These are phyloP conservation scores for Agaricus blazei DNA, from an alignment of 768 basidiomycete genomes.

Conservation along the genomic window DNA sequence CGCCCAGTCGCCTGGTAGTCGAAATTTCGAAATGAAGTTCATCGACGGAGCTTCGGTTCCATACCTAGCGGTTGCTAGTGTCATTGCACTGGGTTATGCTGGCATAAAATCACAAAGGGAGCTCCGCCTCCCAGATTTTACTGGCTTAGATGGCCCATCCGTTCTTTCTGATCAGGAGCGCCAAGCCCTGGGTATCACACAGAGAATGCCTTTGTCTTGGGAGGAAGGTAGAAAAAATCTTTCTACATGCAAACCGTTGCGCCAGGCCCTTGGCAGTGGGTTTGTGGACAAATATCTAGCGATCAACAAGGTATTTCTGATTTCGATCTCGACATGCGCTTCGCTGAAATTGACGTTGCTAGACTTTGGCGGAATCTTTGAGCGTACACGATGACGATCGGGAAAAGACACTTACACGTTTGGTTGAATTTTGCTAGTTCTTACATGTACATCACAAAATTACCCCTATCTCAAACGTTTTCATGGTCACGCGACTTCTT, in stretches of 20 bases:
- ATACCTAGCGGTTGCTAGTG: conserved; percentile 51
- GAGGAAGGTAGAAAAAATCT: conserved; percentile 41
- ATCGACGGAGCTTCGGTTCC: conserved; percentile 64
- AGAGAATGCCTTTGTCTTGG: conserved; percentile 44
- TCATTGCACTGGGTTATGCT: conserved; percentile 50
- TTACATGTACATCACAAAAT: background rate
- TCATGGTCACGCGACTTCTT: too few relatives aligned
- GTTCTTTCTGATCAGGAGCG: conserved; percentile 42
- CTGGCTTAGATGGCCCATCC: conserved; percentile 26
- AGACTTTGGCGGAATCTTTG: background rate
- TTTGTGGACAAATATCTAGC: conserved; percentile 39
- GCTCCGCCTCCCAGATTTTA: conserved; percentile 34
- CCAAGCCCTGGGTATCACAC: conserved; percentile 36
- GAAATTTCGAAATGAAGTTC: conserved; percentile 59
- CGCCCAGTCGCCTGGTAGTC: conserved; percentile 34
- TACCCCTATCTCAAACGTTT: too few relatives aligned
- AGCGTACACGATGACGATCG: background rate
- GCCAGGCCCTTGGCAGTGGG: conserved; percentile 36
- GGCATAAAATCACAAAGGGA: conserved; percentile 37
- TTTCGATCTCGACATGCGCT: background rate
- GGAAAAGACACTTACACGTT: background rate
- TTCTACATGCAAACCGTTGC: conserved; percentile 28
- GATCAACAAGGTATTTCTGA: conserved; percentile 27
- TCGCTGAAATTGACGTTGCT: background rate
- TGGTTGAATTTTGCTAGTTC: conserved; percentile 1